phyloP scores from a whole-genome alignment of 768 basidiomycete species.

The Mrakia frigida region DNA sequence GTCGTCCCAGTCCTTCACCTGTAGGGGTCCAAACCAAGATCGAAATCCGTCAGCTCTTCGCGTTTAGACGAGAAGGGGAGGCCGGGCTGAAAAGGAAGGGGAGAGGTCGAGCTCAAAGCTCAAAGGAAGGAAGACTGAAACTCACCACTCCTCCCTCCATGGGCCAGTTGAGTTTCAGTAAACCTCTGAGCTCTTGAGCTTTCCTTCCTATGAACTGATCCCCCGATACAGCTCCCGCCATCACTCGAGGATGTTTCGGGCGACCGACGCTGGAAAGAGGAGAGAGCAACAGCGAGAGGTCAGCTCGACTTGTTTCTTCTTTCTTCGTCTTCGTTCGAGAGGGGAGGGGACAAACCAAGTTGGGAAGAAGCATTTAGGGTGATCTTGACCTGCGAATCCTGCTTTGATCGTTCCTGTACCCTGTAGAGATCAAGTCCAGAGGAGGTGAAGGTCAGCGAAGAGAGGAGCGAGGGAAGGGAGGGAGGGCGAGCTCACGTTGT shows the following conservation, averaged over 20 bases:
- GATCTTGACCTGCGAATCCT: constrained; percentile 97
- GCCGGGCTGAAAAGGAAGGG: not conserved
- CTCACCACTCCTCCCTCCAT: constrained; percentile 96
- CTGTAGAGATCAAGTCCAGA: constrained; percentile 48
- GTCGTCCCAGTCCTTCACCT: constrained; percentile 90
- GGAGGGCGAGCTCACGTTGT: constrained; percentile 64
- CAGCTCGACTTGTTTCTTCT: not conserved
- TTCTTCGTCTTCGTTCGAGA: not conserved
- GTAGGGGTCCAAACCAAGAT: not conserved
- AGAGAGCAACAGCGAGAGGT: not conserved
- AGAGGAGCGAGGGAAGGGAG: constrained; percentile 11
- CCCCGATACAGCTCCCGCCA: constrained; percentile 89
- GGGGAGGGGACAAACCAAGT: constrained; percentile 67
- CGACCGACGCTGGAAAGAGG: constrained; percentile 70
- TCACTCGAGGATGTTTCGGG: constrained; percentile 94
- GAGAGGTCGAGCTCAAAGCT: not conserved
- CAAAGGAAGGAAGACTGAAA: not conserved
- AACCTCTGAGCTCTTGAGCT: constrained; percentile 90
- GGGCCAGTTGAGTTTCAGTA: constrained; percentile 97
- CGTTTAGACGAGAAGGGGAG: not conserved
- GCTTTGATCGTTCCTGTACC: constrained; percentile 98
- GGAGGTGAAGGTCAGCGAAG: not conserved
- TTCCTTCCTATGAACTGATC: constrained; percentile 92
- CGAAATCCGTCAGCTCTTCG: not conserved
- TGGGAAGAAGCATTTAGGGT: constrained; percentile 98